phyloP scores from a whole-genome alignment of 495 filamentous ascomycete species.

The Xylaria acuta region DNA sequence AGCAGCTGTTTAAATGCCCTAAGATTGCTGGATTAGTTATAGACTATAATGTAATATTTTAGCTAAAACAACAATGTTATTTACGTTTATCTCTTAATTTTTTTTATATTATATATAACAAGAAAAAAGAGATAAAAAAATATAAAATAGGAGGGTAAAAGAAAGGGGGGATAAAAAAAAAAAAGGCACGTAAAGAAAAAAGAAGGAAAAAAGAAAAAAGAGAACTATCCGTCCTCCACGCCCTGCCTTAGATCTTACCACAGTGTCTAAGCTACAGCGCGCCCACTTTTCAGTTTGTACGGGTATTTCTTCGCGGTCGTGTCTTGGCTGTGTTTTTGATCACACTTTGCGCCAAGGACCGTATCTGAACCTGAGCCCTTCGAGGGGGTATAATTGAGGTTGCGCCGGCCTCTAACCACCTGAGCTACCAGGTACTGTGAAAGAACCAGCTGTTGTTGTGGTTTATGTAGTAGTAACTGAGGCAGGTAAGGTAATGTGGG shows the following conservation, averaged over 20 bases:
- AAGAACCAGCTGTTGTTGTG: background rate
- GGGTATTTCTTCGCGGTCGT: background rate
- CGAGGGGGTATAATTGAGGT: background rate
- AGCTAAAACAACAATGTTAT: too few relatives aligned
- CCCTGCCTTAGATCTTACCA: constrained; percentile 5
- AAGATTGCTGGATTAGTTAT: too few relatives aligned
- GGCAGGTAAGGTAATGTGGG: background rate
- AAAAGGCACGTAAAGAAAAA: background rate
- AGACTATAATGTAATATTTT: too few relatives aligned
- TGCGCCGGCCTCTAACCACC: background rate
- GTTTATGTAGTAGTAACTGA: background rate
- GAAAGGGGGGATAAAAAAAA: background rate
- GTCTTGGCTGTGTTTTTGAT: constrained; percentile 2
- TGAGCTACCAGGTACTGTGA: background rate
- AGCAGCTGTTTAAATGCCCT: background rate
- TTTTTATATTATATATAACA: too few relatives aligned
- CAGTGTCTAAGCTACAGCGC: constrained; percentile 17
- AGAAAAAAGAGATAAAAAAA: background rate
- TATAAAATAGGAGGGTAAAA: background rate
- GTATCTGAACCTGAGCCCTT: constrained; percentile 15
- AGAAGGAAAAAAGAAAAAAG: background rate
- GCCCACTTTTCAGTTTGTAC: constrained; percentile 4
- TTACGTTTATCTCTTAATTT: too few relatives aligned
- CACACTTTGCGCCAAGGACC: constrained; percentile 8
- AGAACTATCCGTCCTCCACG: constrained; percentile 6